A percentile compares a stretch with the other conserved stretches of the same genome.
Evolutionary conservation across 176 grass and related monocot genomes (phyloP).

Genomic region (Carex kokanica): DNA sequence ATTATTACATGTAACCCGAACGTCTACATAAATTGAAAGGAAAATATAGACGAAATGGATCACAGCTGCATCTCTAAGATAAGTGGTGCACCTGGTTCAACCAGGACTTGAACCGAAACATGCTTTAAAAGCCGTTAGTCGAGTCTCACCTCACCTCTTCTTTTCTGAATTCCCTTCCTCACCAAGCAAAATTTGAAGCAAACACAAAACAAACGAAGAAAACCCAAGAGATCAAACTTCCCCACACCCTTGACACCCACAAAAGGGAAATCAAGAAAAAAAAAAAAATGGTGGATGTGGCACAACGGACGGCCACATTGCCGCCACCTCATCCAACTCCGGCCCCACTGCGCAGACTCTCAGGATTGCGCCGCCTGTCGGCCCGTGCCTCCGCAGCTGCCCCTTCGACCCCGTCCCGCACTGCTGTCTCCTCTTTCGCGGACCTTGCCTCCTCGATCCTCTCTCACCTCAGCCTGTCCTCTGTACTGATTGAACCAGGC

Average conservation of each 20-base stretch:
- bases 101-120: neutral
- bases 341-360: constrained; percentile 36
- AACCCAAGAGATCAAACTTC: neutral
- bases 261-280: neutral
- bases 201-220: neutral
- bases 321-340: constrained; percentile 37
- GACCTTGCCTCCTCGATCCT: constrained; percentile 39
- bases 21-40: too few relatives aligned
- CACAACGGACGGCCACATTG: constrained; percentile 27
- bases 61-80: too few relatives aligned
- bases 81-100: neutral
- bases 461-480: constrained; percentile 44
- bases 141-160: neutral
- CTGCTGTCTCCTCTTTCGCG: constrained; percentile 18
- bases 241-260: neutral
- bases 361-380: constrained; percentile 62
- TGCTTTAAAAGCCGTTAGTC: constrained; percentile 18
- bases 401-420: constrained; percentile 27
- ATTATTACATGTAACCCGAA: too few relatives aligned
- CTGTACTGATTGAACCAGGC: constrained; percentile 44
- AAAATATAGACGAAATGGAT: too few relatives aligned
- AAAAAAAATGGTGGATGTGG: constrained; percentile 51
- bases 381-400: constrained; percentile 48
- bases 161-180: too few relatives aligned
- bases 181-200: neutral